Base-by-base conservation (phyloP, 1,139 yeast species). In the Taiozyma sp. region DNA sequence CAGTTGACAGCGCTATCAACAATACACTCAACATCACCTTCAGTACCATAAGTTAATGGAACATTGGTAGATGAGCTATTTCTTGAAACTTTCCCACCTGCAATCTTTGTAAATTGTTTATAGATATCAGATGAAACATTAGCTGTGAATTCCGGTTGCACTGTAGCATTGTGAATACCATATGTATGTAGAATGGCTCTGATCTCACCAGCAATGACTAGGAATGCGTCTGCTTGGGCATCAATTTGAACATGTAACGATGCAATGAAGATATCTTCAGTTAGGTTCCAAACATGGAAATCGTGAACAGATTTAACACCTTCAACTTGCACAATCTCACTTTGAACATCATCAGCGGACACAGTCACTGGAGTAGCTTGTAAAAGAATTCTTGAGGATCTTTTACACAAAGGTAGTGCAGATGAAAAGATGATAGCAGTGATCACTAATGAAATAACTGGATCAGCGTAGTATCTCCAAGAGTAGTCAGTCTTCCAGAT, bases 201-300 rank as follows among this genome's bases (percentile, higher is more conserved):
- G 51, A 93, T 93, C 54, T 81, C 80, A 48, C 83, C 76, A 8
- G 96, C 96, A 47, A 88, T 79, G n/a, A 73, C 70, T 57, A 86
- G 71, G 66, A 91, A 93, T 44, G 79, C 78, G 50, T 78, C 80
- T n/a, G 87, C 86, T 6, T 77, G 73, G 19, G 80, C 77, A 51
- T 79, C 76, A 47, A 91, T 76, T 60, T 91, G 88, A 44, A 92
- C 85, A 66, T 93, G 99, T 57, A 93, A 76, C 1, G 97, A 87
- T 1, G 97, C 97, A 65, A 93, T 89, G 60, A 84, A 78, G 51
- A 89, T 79, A 57, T 86, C 88, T 70, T 93, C 99, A 52, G 92
- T 89, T 60, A 93, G 77, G 67, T 91, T 93, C 99, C 99, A 93
- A 54, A 93, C 87, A 67, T 93, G 99, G 75, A 93, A 84, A 67